These are phyloP conservation scores for Cyclaneusma minus DNA, from an alignment of 2,329 filamentous ascomycete species.

Conservation along the genomic window DNA sequence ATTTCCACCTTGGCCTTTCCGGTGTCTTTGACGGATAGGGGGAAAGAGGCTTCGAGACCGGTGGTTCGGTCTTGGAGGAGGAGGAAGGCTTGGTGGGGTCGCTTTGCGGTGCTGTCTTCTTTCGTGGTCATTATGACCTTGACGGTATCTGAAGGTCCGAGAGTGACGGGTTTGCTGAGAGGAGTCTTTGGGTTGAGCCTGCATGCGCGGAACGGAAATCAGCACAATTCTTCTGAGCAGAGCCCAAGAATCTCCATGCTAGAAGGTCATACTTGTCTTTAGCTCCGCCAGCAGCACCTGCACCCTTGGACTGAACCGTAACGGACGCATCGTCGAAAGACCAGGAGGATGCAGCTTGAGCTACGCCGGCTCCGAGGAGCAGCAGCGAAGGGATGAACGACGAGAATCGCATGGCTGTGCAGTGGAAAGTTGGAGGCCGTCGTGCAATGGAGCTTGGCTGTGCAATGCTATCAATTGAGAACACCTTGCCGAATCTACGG, in stretches of 20 bases:
- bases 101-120: slow-evolving; percentile 63
- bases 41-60: slow-evolving; percentile 76
- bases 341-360: slow-evolving; percentile 40
- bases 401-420: slow-evolving; percentile 22
- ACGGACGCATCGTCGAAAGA: slow-evolving; percentile 59
- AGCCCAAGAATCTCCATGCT: not conserved
- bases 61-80: slow-evolving; percentile 59
- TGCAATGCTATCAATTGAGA: not conserved
- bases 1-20: slow-evolving; percentile 78
- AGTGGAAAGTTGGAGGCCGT: slow-evolving; percentile 2
- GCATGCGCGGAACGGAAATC: not conserved
- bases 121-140: slow-evolving; percentile 72
- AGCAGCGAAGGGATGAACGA: slow-evolving; percentile 26
- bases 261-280: slow-evolving; percentile 47
- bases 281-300: slow-evolving; percentile 24
- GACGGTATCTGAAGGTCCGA: slow-evolving; percentile 57
- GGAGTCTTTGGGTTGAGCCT: slow-evolving; percentile 16
- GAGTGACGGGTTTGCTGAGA: slow-evolving; percentile 43
- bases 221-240: not conserved
- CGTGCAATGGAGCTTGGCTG: not conserved
- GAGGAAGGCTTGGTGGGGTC: slow-evolving; percentile 89
- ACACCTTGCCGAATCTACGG: too few species aligned
- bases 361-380: slow-evolving; percentile 23
- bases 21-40: slow-evolving; percentile 68
- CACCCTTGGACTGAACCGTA: slow-evolving; percentile 44